Evolutionary conservation across 116 monocot genomes (phyloP).

Genomic region (Phalaenopsis hybrid): DNA sequence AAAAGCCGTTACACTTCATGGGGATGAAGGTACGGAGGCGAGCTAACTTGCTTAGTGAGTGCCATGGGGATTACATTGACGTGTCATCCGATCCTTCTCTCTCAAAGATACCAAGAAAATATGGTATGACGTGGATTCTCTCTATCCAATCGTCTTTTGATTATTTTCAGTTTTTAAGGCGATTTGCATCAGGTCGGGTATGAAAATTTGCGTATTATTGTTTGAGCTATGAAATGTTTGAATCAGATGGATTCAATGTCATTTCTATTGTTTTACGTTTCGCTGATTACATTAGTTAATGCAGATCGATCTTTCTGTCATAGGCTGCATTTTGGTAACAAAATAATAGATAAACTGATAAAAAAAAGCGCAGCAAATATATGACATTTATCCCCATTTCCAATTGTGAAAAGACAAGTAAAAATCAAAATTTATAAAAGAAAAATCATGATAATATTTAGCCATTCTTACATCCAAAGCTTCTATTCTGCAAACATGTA

Average conservation of each 20-base stretch:
- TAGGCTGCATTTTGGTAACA: background rate
- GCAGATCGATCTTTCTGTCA: background rate
- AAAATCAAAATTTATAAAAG: background rate
- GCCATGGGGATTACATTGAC: conserved; percentile 72
- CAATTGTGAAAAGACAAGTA: background rate
- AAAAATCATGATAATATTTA: too few relatives aligned
- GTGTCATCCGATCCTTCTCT: conserved; percentile 55
- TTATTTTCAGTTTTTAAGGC: background rate
- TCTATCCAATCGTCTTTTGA: background rate
- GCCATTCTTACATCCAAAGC: too few relatives aligned
- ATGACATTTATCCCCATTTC: background rate
- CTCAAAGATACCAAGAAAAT: conserved; percentile 60
- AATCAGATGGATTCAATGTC: background rate
- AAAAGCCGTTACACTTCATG: conserved; percentile 40
- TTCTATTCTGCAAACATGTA: too few relatives aligned
- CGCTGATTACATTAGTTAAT: background rate
- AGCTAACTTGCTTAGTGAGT: conserved; percentile 30
- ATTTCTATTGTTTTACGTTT: background rate
- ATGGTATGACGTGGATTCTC: conserved; percentile 34
- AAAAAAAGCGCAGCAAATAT: background rate
- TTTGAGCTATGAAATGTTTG: background rate
- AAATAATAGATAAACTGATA: background rate
- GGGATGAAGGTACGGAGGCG: conserved; percentile 55
- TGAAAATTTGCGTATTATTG: background rate
- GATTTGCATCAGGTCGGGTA: background rate